Evolutionary conservation across 1,284 basidiomycete genomes (phyloP), one percentile per base, ranked within the genome.

Genomic region (Inonotus hispidus): DNA sequence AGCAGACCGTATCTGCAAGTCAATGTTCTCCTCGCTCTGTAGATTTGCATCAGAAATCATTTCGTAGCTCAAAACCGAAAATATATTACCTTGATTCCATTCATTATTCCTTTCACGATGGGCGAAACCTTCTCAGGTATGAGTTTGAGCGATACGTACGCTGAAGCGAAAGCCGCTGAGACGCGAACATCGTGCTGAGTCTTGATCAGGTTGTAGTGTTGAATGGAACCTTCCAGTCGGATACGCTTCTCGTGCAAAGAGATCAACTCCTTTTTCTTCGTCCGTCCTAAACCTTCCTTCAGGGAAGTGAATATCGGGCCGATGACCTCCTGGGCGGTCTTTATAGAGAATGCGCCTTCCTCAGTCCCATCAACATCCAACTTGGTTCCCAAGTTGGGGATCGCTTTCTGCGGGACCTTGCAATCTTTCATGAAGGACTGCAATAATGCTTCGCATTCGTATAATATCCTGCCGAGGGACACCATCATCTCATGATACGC

Each of bases 61-160:
- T n/a, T 4, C 53, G 50, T 56, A 19, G 16, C 27, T 19, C 19
- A 2, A 19, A 13, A 55, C 2, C 23, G n/a, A 53, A 43, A n/a
- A 23, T 11, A 45, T 23, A 79, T 58, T 55, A 91, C 93, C 83
- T 98, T 99, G 77, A 99, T 90, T 39, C 94, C 93, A 66, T 96
- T 97, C 91, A 98, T 99, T 66, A 99, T 87, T 41, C 93, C 94
- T 73, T 97, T 94, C 58, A 99, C 95, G 50, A 99, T 87, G 0
- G 92, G 96, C 66, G 94, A 98, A 64, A 99, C 88, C 77, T 98
- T 99, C 65, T 93, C 85, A 0, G 95, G 95, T 39, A 92, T 87
- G 39, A 84, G 84, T 68, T 83, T 81, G 64, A 96, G 84, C 3
- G 92, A 88, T 19, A 99, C 90, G 65, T 96, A 90, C 0, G 96